Evolutionary conservation across 129 eudicot species (phyloP), one percentile per base, ranked within the genome.

Genomic region (Glebionis coronaria): DNA sequence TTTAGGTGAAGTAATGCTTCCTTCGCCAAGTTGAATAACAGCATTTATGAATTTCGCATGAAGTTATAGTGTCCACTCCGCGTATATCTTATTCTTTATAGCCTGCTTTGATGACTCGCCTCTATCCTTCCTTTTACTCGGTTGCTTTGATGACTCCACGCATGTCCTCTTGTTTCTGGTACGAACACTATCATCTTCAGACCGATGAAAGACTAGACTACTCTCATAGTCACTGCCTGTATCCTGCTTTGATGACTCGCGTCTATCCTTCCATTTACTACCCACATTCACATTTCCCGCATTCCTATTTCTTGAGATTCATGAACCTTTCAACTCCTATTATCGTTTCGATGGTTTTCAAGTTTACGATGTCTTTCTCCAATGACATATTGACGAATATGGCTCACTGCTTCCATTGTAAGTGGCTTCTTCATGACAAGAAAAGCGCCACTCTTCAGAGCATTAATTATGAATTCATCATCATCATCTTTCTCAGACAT

Each of bases 11-110:
- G 27, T 6, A 53, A 65, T 83, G 79, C 84, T 76, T 76, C 80
- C 82, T 62, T 79, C 82, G 12, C 88, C 84, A 51, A 83, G 80
- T 15, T 56, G 60, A 62, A 14, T 44, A 49, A 79, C 76, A 50
- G 80, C 84, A 25, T 61, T 68, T 23, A 79, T 69, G 31, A 83
- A 83, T 35, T 73, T 79, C 42, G 45, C 52, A 53, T 83, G 88
- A 45, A 83, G 88, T 61, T 75, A 84, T 52, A 27, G 40, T 4
- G 88, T 83, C 88, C 88, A 83, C 49, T 72, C n/a, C n/a, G n/a
- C n/a, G n/a, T n/a, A n/a, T n/a, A n/a, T n/a, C n/a, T n/a, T n/a
- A n/a, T n/a, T n/a, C n/a, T n/a, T n/a, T n/a, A n/a, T n/a, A n/a
- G n/a, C n/a, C n/a, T n/a, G n/a, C n/a, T n/a, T n/a, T n/a, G n/a